Conservation (phyloP, 768 basidiomycete genomes). For the Suillus clintonianus region DNA sequence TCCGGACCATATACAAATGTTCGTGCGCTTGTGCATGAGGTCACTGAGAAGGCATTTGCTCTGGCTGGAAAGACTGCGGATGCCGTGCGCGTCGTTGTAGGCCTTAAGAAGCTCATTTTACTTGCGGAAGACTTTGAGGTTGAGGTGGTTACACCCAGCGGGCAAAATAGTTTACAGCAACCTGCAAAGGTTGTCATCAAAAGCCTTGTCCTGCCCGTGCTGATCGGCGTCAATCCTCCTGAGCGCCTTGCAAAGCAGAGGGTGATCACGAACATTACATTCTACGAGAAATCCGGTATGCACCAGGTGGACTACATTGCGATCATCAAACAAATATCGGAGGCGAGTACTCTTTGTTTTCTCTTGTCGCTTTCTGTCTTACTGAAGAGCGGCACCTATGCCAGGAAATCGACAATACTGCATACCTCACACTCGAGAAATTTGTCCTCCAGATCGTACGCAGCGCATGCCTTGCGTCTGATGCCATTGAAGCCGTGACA, state of each 20-base stretch:
- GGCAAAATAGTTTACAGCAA: not conserved
- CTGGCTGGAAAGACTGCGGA: constrained; percentile 39
- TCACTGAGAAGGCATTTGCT: constrained; percentile 38
- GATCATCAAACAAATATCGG: constrained; percentile 35
- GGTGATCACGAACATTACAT: constrained; percentile 54
- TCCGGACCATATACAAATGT: constrained; percentile 26
- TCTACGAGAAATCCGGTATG: constrained; percentile 33
- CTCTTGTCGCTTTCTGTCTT: not conserved
- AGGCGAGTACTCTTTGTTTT: constrained; percentile 12
- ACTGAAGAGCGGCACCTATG: not conserved
- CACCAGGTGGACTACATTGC: constrained; percentile 40
- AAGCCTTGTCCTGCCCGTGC: constrained; percentile 49
- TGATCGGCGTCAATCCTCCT: constrained; percentile 73
- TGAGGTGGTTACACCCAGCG: constrained; percentile 32
- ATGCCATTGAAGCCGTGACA: constrained; percentile 41
- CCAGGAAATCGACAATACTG: constrained; percentile 50
- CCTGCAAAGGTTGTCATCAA: constrained; percentile 41
- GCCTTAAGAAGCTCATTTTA: constrained; percentile 52
- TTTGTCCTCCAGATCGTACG: constrained; percentile 51
- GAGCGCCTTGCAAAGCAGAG: constrained; percentile 68
- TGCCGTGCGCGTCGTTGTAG: constrained; percentile 43
- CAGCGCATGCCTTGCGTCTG: constrained; percentile 36
- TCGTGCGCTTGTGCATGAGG: constrained; percentile 35
- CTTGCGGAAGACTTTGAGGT: constrained; percentile 48
- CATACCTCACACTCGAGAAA: constrained; percentile 63